Evolutionary conservation across 2,329 filamentous ascomycete genomes (phyloP), one percentile per base, ranked within the genome.

Genomic region (Talaromyces funiculosus): DNA sequence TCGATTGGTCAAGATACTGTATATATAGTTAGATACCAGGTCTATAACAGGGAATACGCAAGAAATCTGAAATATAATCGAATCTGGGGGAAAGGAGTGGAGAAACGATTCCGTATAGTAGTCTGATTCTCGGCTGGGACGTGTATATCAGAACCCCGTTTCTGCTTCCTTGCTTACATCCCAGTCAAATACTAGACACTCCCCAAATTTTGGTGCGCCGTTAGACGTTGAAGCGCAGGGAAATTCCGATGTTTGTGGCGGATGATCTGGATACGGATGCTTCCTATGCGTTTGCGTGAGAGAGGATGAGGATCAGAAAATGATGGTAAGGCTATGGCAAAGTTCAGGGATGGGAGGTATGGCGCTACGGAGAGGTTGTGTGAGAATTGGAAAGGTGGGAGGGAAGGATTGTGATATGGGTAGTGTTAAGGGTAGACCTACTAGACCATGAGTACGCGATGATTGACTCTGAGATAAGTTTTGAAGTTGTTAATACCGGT

Each of bases 241-340:
- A n/a, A 4, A 53, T 59, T 26, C 57, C 57, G 20, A 53, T 59
- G 37, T 59, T 59, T 40, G 40, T 59, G n/a, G 57, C 33, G 4
- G 57, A 49, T 12, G 47, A 54, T 37, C 45, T 18, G 10, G 57
- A 55, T 47, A 60, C 38, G n/a, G 57, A 54, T 31, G 47, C 42
- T 2, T 54, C 47, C 37, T 59, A 53, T 35, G 47, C 37, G 22
- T 26, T 40, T 14, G 57, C 57, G 5, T 35, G 57, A 8, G 57
- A 47, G 1, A 42, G 57, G 37, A 49, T 51, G 3, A 43, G n/a
- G 33, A n/a, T 35, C 43, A 47, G 20, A 16, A 20, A 7, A 9
- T 3, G 14, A 49, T 2, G 8, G 38, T 4, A 16, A 24, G 35
- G 29, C 20, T 26, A 45, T 47, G 18, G 42, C 55, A 7, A 57